Evolutionary conservation across 2,329 filamentous ascomycete genomes (phyloP), one percentile per base, ranked within the genome.

Genomic region (Cladophialophora exuberans): DNA sequence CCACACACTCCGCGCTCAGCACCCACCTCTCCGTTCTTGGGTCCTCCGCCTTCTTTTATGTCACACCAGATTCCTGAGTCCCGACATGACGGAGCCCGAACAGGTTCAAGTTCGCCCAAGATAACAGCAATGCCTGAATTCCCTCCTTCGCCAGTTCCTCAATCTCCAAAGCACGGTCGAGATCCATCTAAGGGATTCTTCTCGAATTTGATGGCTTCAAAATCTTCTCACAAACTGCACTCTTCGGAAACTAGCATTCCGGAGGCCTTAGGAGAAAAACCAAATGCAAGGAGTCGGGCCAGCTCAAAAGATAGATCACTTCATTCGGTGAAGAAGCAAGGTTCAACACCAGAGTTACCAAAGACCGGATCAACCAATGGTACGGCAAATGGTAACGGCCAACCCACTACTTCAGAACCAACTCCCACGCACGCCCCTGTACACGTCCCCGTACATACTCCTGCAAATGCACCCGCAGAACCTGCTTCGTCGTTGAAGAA

Each of bases 151-250:
- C 70, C 74, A 23, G 53, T 50, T 13, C 50, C 60, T 26, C 69
- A 58, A 67, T 73, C 41, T 61, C 70, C 61, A 11, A 74, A 73
- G 55, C 75, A 77, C 57, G 65, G 64, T 11, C 72, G 75, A 52
- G 75, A 78, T 57, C 64, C 70, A 3, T 78, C 75, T 2, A 73
- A 70, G 44, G 76, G 73, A 2, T 76, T 78, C 52, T 77, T 78
- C 55, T 72, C 74, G 10, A 76, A 70, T 52, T 66, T 78, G 38
- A 77, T 76, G 64, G 74, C 74, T 4, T 74, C 74, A 3, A 75
- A 74, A 59, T 72, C 74, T 10, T 73, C 73, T 1, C 73, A 77
- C 46, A 69, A 67, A 52, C 58, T 73, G 28, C 72, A 75, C 30
- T 64, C 66, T 28, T 75, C 74, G 17, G 74, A 77, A 53, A 65